Base-by-base conservation (phyloP, 129 eudicot genomes). In the Erigeron canadensis region DNA sequence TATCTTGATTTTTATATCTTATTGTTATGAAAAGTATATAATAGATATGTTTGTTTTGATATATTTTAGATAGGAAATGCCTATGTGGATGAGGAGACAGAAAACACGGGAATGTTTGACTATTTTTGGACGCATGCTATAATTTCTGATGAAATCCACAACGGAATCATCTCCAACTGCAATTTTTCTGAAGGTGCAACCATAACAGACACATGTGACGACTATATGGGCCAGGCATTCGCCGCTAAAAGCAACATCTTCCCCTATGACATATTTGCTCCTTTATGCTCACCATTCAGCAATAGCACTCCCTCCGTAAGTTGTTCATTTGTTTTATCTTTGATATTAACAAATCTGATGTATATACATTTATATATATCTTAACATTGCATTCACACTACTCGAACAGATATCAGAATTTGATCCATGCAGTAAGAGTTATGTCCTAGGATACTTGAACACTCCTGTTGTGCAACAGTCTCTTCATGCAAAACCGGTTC, bases 351-450 rank as follows among this genome's bases (percentile, higher is more conserved):
- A 37, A 43, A 57, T 19, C 37, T 12, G 23, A 6, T 61, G 15
- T 22, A 34, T 51, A 23, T 11, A 5, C 75, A 42, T 42, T 42
- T 42, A 42, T 43, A 5, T 5, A 43, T 43, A 43, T 43, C 47
- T 43, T 2, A 10, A 43, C 4, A 39, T 9, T 38, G 43, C 69
- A 48, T 42, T 69, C 2, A 70, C 51, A 45, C 70, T n/a, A 47
- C 22, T 42, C 42, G 60, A 66, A 67, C 84, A 86, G 92, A 21
- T 66, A 67, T 77, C 87, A 10, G 69, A 16, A 28, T 89, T 77
- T 63, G 96, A 89, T 84, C 96, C 92, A 39, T 86, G 96, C 83
- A 71, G 89, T 0, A 74, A 50, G 16, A 42, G 77, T 1, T 89
- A 89, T 67, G 79, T 72, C 44, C 15, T 5, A 9, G 10, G 45